Evolutionary conservation across 2,329 filamentous ascomycete genomes (phyloP).

Genomic region (Triangularia verruculosa): DNA sequence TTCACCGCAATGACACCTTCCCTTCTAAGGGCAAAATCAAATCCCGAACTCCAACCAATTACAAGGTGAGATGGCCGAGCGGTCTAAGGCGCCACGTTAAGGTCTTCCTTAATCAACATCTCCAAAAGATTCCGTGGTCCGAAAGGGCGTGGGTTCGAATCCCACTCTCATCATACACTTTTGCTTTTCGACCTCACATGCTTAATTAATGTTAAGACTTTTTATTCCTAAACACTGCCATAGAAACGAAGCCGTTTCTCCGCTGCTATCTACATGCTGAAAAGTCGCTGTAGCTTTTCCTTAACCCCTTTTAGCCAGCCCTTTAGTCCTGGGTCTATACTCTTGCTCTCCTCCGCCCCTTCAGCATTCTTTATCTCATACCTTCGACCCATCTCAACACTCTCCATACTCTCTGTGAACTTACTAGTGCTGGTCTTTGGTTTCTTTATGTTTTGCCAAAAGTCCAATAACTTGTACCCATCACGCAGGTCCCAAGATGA

Average conservation of each 20-base stretch:
- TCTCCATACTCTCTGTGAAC: not conserved
- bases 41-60: not conserved
- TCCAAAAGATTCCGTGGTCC: constrained; percentile 20
- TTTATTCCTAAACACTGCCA: too few species aligned
- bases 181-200: not conserved
- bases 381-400: not conserved
- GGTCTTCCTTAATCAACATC: constrained; percentile 18
- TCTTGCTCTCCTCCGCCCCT: not conserved
- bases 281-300: not conserved
- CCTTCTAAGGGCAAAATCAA: not conserved
- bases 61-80: constrained; percentile 18
- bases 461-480: not conserved
- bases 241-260: too few species aligned
- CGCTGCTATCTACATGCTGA: not conserved
- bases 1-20: not conserved
- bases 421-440: not conserved
- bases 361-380: not conserved
- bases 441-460: not conserved
- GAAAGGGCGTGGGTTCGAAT: constrained; percentile 28
- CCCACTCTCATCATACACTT: constrained; percentile 25
- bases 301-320: not conserved
- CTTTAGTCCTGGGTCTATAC: not conserved
- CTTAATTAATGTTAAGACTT: too few species aligned
- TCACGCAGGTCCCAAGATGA: not conserved
- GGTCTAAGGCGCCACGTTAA: constrained; percentile 24